phyloP scores from a whole-genome alignment of 257 asterid species.

The Petunia secreta region DNA sequence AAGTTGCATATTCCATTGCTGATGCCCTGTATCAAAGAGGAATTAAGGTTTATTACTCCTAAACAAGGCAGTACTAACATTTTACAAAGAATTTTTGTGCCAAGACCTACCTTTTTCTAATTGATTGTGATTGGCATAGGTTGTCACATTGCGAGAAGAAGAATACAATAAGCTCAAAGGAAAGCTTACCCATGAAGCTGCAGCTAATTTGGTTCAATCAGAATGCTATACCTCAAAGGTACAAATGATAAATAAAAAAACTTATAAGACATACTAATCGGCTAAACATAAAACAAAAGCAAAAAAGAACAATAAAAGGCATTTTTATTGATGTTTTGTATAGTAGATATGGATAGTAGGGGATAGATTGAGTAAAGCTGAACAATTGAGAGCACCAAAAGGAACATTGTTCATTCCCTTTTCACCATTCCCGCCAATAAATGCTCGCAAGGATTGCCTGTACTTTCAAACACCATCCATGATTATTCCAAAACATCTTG shows the following conservation, averaged over 20 bases:
- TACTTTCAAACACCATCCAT: slow-evolving; percentile 75
- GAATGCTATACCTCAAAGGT: slow-evolving; percentile 36
- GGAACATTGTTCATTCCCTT: slow-evolving; percentile 75
- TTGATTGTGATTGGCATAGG: slow-evolving; percentile 8
- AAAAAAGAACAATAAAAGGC: background rate
- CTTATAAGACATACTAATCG: background rate
- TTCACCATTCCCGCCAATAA: slow-evolving; percentile 75
- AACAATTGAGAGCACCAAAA: slow-evolving; percentile 64
- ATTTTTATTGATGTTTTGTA: background rate
- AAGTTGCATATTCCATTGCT: slow-evolving; percentile 66
- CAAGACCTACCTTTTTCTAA: too few species aligned
- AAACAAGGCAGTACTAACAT: too few species aligned
- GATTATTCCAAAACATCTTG: slow-evolving; percentile 67
- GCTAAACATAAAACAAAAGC: background rate
- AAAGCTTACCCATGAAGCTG: slow-evolving; percentile 15
- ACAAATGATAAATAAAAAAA: background rate
- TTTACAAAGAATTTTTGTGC: background rate
- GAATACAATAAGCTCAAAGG: slow-evolving; percentile 37
- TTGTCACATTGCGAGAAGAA: slow-evolving; percentile 22
- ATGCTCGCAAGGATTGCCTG: slow-evolving; percentile 60
- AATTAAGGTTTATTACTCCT: slow-evolving; percentile 48
- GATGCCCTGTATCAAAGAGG: slow-evolving; percentile 64
- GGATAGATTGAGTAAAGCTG: slow-evolving; percentile 63
- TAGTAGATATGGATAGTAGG: slow-evolving; percentile 77
- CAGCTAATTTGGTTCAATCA: slow-evolving; percentile 24